These are phyloP conservation scores for Tricholoma sp. DNA, from an alignment of 768 basidiomycete species.

Conservation along the genomic window DNA sequence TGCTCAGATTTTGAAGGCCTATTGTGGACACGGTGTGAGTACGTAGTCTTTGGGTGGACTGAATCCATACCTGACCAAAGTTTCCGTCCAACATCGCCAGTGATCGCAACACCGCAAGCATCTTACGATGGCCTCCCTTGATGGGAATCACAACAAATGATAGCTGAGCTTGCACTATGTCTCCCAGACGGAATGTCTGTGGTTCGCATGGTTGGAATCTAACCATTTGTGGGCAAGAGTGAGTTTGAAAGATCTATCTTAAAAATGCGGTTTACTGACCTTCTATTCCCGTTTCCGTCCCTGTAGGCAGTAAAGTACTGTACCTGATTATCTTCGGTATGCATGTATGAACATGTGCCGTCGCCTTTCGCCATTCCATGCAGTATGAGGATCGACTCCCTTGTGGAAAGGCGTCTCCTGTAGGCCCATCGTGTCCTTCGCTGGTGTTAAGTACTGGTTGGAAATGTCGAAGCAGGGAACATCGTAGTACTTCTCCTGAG, in stretches of 20 bases:
- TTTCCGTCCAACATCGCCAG: neutral
- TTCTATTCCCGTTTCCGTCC: neutral
- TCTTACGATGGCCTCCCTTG: neutral
- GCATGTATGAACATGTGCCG: neutral
- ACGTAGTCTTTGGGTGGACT: neutral
- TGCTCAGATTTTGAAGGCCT: neutral
- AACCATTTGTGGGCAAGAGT: neutral
- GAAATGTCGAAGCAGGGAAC: neutral
- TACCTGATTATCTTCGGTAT: conserved; percentile 14
- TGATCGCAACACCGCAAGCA: neutral
- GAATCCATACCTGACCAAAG: neutral
- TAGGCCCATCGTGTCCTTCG: neutral
- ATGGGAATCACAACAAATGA: neutral
- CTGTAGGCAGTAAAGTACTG: neutral
- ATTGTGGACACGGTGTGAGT: neutral
- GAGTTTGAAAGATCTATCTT: neutral
- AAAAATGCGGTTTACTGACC: neutral
- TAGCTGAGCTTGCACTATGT: neutral
- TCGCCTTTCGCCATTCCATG: neutral
- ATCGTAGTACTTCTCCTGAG: no score
- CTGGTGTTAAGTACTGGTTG: conserved; percentile 9
- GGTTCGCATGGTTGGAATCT: neutral
- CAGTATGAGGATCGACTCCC: conserved; percentile 5
- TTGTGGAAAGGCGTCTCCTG: conserved; percentile 1
- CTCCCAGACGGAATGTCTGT: neutral